phyloP scores from a whole-genome alignment of 169 alveolate genomes.

The Pseudocohnilembus persalinus region DNA sequence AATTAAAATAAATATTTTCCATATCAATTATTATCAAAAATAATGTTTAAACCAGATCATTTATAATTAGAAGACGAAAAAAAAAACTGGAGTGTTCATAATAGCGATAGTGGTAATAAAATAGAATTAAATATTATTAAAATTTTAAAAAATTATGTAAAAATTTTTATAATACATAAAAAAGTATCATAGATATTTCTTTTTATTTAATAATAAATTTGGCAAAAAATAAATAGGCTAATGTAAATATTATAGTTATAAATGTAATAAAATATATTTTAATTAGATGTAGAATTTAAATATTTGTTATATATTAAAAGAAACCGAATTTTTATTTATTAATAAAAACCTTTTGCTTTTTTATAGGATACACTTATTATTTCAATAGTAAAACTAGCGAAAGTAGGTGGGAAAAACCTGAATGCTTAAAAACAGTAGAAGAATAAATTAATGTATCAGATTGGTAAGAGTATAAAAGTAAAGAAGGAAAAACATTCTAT shows the following conservation, averaged over 20 bases:
- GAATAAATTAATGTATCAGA: background rate
- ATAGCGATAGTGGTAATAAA: too few relatives aligned
- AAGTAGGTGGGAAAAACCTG: background rate
- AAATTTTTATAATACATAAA: too few relatives aligned
- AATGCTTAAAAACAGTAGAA: background rate
- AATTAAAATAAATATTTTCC: too few relatives aligned
- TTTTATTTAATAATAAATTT: too few relatives aligned
- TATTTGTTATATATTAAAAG: too few relatives aligned
- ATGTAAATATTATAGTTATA: background rate
- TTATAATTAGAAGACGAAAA: background rate
- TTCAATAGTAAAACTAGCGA: background rate
- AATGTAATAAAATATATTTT: too few relatives aligned
- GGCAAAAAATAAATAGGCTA: background rate
- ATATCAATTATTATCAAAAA: background rate
- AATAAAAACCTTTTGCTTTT: background rate
- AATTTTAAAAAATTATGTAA: too few relatives aligned
- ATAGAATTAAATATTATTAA: too few relatives aligned
- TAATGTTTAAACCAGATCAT: background rate
- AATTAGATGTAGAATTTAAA: background rate
- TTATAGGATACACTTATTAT: background rate
- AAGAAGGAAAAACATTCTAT: background rate
- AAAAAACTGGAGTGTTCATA: background rate
- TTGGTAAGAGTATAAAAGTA: background rate
- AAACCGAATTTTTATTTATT: background rate
- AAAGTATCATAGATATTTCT: too few relatives aligned